Evolutionary conservation across 78 protist species (phyloP).

Genomic region (Dictyostelium intermedium): DNA sequence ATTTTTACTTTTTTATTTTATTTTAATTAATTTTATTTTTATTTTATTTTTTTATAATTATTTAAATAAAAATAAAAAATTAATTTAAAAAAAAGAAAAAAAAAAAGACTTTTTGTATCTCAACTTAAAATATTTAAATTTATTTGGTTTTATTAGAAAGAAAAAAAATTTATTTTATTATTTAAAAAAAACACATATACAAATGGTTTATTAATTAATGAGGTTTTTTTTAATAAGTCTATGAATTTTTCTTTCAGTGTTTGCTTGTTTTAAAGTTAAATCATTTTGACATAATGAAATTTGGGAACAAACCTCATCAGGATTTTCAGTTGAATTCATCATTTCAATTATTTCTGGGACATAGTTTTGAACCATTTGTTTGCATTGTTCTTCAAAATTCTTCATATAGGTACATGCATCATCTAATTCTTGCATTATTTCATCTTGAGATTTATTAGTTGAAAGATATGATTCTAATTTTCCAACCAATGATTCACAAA

Average conservation of each 20-base stretch:
- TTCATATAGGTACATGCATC: constrained; percentile 1
- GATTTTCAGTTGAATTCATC: neutral
- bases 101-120: too few species aligned
- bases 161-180: too few species aligned
- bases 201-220: neutral
- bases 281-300: neutral
- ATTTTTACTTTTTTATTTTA: too few species aligned
- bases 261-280: neutral
- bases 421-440: constrained; percentile 7
- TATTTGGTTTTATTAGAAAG: too few species aligned
- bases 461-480: constrained; percentile 5
- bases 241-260: neutral
- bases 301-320: neutral
- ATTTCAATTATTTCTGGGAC: constrained; percentile 29
- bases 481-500: constrained; percentile 14
- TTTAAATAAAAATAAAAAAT: too few species aligned
- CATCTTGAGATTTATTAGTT: neutral
- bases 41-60: too few species aligned
- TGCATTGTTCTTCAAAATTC: neutral
- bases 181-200: too few species aligned
- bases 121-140: too few species aligned
- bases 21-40: too few species aligned
- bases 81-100: too few species aligned
- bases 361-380: neutral
- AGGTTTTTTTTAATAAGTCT: neutral